Percentiles rank a stretch among this genome's conserved stretches.
Conservation (phyloP, 495 filamentous ascomycete species). For the Aspergillus conjunctus region DNA sequence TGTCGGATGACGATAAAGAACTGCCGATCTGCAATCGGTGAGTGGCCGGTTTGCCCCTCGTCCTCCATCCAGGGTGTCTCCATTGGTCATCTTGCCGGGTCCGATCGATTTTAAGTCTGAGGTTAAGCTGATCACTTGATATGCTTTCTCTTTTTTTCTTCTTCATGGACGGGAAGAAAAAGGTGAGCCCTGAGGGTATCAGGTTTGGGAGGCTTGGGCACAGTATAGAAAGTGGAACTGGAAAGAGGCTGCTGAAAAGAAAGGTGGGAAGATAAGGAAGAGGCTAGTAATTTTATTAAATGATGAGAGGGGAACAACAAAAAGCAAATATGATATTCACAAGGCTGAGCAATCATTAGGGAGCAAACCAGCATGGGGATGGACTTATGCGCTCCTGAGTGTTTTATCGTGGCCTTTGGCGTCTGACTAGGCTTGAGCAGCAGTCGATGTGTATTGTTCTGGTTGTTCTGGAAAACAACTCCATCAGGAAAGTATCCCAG, state of each 20-base stretch:
- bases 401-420: background rate
- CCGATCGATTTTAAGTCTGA: constrained; percentile 5
- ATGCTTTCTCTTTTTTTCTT: background rate
- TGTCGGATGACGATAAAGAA: constrained; percentile 25
- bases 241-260: too few relatives aligned
- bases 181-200: background rate
- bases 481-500: background rate
- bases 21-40: constrained; percentile 32
- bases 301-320: background rate
- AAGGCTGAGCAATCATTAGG: constrained; percentile 11
- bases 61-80: constrained; percentile 4
- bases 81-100: constrained; percentile 5
- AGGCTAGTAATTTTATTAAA: background rate
- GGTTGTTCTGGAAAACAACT: background rate
- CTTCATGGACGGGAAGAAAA: background rate
- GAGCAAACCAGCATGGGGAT: background rate
- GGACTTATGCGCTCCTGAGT: background rate
- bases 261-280: background rate
- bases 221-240: too few relatives aligned
- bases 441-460: background rate
- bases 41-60: constrained; percentile 25
- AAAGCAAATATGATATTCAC: background rate
- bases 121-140: constrained; percentile 5
- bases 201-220: too few relatives aligned
- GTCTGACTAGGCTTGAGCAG: too few relatives aligned